Percentiles rank a stretch among this genome's conserved stretches.
phyloP scores from a whole-genome alignment of 495 filamentous ascomycete genomes.

The Aspergillus leporis region DNA sequence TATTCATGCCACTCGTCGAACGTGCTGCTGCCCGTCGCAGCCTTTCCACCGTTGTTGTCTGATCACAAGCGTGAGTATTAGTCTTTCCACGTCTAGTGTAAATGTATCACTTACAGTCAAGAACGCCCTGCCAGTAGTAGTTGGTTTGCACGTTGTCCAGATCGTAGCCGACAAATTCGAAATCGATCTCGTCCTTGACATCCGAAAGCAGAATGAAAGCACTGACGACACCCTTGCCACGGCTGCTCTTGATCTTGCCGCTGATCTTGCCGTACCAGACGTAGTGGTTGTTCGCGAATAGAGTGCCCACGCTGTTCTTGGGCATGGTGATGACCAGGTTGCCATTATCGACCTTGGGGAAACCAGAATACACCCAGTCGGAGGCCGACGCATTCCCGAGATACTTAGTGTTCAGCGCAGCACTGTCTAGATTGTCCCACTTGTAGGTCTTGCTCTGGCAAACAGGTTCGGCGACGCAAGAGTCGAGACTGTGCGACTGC shows the following conservation, averaged over 20 bases:
- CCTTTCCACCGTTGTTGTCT: conserved; percentile 76
- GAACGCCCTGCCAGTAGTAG: conserved; percentile 94
- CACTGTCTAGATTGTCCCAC: conserved; percentile 63
- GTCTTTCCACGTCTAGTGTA: conserved; percentile 13
- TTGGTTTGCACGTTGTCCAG: conserved; percentile 82
- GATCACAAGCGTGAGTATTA: conserved; percentile 6
- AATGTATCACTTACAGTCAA: conserved; percentile 69
- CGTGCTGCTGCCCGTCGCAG: conserved; percentile 67
- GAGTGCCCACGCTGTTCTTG: conserved; percentile 75
- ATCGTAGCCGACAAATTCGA: conserved; percentile 87
- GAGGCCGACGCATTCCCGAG: conserved; percentile 75
- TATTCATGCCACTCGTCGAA: conserved; percentile 84
- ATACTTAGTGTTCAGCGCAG: conserved; percentile 71
- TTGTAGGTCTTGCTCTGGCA: conserved; percentile 75
- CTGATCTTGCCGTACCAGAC: conserved; percentile 97
- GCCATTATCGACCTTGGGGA: conserved; percentile 59
- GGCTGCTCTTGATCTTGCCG: conserved; percentile 81
- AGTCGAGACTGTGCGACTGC: conserved; percentile 75
- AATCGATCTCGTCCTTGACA: conserved; percentile 97
- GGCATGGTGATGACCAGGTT: conserved; percentile 84
- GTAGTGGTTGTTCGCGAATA: conserved; percentile 83
- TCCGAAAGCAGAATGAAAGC: conserved; percentile 94
- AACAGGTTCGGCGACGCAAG: conserved; percentile 82
- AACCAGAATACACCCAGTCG: conserved; percentile 89
- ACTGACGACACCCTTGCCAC: conserved; percentile 84